Percentiles rank a stretch among this genome's conserved stretches.
Conservation (phyloP, 257 asterid species). For the Solanum dulcamara region DNA sequence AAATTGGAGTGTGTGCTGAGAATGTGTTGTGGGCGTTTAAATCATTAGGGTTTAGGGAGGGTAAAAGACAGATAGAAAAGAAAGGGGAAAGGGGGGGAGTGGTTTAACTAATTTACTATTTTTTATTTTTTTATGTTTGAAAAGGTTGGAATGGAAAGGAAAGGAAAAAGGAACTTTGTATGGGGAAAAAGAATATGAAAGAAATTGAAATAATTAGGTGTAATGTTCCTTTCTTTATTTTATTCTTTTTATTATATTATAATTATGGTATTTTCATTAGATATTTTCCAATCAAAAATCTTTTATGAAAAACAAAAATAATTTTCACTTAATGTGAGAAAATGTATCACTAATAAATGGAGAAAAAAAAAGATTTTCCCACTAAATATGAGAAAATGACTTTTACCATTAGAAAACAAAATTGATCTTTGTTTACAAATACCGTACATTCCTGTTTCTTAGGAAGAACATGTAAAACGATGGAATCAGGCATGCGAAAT, state of each 20-base stretch:
- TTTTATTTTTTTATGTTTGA: background rate
- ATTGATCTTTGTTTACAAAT: background rate
- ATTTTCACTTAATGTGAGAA: background rate
- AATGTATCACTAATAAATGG: background rate
- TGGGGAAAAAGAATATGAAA: background rate
- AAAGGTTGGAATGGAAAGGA: background rate
- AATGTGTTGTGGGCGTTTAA: background rate
- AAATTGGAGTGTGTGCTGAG: background rate
- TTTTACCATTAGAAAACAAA: background rate
- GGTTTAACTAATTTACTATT: background rate
- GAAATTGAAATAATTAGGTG: background rate
- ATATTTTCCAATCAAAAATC: background rate
- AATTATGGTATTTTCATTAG: background rate
- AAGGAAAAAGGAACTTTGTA: background rate
- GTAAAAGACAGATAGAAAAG: background rate
- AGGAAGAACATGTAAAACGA: background rate
- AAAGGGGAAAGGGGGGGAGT: background rate
- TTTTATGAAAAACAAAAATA: too few species aligned
- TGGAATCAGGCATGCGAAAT: background rate
- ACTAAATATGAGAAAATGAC: background rate
- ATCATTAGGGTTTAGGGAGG: slow-evolving; percentile 14
- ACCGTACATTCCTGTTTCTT: background rate
- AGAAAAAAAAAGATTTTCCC: too few species aligned
- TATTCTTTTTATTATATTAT: too few species aligned
- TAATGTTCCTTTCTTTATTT: background rate